Conservation (phyloP, 441 rosid genomes). For the Syzygium malaccense region DNA sequence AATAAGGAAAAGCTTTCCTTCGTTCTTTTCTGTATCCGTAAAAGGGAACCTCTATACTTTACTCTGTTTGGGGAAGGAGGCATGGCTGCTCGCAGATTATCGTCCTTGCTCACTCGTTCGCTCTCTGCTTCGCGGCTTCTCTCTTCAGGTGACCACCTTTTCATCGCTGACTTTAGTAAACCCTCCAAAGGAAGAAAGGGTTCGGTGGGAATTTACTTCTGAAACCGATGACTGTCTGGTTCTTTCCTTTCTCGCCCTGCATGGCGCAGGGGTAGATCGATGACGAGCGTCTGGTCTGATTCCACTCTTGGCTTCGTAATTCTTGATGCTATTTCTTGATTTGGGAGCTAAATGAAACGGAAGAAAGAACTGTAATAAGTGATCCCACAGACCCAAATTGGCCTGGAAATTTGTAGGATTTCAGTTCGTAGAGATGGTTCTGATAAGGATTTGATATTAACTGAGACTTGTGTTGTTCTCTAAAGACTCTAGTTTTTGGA, state of each 20-base stretch:
- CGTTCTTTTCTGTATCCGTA: not conserved
- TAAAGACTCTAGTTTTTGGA: not conserved
- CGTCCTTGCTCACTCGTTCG: slow-evolving; percentile 64
- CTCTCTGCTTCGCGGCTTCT: slow-evolving; percentile 37
- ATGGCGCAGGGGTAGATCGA: not conserved
- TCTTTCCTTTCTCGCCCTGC: not conserved
- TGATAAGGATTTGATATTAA: not conserved
- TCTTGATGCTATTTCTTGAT: not conserved
- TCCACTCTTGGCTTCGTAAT: not conserved
- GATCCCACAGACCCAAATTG: not conserved
- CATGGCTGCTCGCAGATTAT: slow-evolving; percentile 70
- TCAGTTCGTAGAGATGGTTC: not conserved
- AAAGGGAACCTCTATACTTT: not conserved
- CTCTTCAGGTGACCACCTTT: slow-evolving; percentile 33
- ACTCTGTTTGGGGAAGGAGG: not conserved
- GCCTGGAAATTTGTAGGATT: not conserved
- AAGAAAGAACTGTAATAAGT: not conserved
- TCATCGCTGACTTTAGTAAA: not conserved
- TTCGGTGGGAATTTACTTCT: not conserved
- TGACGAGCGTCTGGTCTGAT: not conserved
- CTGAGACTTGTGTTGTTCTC: not conserved
- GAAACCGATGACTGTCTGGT: not conserved
- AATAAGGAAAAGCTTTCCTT: not conserved
- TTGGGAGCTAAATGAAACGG: not conserved
- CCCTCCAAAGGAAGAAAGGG: not conserved